Conservation (phyloP, 148 eudicot species). For the Amaranthus cruentus region DNA sequence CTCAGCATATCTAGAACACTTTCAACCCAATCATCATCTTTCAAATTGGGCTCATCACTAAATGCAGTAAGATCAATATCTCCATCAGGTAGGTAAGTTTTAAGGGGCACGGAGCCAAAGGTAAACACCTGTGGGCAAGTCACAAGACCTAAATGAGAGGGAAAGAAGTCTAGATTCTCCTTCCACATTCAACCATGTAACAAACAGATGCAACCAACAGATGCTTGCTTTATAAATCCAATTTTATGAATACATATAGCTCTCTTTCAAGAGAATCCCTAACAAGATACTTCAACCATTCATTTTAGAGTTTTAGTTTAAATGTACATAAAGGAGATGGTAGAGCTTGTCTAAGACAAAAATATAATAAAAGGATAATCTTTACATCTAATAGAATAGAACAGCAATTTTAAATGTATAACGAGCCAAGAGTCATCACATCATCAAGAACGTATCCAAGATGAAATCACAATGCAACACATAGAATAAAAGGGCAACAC, state of each 20-base stretch:
- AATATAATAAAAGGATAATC: neutral
- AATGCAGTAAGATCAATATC: conserved; percentile 87
- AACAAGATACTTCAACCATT: neutral
- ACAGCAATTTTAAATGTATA: too few relatives aligned
- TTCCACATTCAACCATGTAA: neutral
- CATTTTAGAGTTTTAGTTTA: neutral
- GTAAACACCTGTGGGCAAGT: conserved; percentile 57
- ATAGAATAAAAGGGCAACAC: too few relatives aligned
- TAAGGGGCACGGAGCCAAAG: conserved; percentile 92
- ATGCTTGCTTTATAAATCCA: neutral
- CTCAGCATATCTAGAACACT: conserved; percentile 65
- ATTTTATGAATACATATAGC: neutral
- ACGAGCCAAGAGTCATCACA: neutral
- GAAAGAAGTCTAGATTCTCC: neutral
- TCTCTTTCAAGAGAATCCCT: neutral
- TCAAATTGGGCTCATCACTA: conserved; percentile 45
- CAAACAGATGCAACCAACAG: conserved; percentile 3
- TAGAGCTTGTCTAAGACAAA: neutral
- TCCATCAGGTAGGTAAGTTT: conserved; percentile 94
- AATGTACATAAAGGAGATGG: neutral
- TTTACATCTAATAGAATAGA: neutral
- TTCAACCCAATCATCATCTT: conserved; percentile 71
- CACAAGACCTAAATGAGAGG: conserved; percentile 12
- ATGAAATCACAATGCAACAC: too few relatives aligned
- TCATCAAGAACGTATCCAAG: neutral